Evolutionary conservation across 2,329 filamentous ascomycete species (phyloP), one percentile per base, ranked within the genome.

Genomic region (Diaporthe nobilis): DNA sequence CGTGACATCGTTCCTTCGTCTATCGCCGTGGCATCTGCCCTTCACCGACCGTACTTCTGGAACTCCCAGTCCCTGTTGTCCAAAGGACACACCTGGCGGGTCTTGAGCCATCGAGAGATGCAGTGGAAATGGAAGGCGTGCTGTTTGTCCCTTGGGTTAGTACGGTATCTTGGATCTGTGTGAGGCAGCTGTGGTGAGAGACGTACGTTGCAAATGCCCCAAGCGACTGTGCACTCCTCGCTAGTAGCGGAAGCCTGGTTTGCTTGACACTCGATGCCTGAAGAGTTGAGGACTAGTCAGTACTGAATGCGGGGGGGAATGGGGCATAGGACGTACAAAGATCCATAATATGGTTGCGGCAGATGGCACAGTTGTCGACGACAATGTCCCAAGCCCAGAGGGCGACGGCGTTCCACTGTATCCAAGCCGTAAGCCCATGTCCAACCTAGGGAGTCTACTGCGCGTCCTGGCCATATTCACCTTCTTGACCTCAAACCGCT

Each of bases 101-200:
- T 98, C 90, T 99, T 99, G 76, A 99, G 89, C 97, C 97, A 99
- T 86, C 97, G 92, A 17, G 97, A 98, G 83, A 99, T 99, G 88
- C 97, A 99, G 88, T 99, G 97, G 87, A 99, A 99, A 86, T 99
- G 97, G 90, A 99, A 99, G 42, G 97, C 97, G 83, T 99, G 97
- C 97, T 99, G 82, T 75, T 76, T 25, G 17, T 44, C 49, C 28
- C 60, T 77, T 25, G 49, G 55, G 79, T 89, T 81, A 89, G 87
- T 77, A 53, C 57, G 22, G 17, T n/a, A 9, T 44, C 39, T 31
- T 70, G 60, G 7, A 61, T 34, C 34, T 28, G 28, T 49, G 34
- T 58, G 42, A 31, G 49, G 34, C 28, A 22, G 37, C 47, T 42
- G 72, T 15, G 53, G 61, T 25, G 37, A 75, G 55, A 57, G n/a